phyloP scores from a whole-genome alignment of 306 rosid species.

The Castanopsis chinensis region DNA sequence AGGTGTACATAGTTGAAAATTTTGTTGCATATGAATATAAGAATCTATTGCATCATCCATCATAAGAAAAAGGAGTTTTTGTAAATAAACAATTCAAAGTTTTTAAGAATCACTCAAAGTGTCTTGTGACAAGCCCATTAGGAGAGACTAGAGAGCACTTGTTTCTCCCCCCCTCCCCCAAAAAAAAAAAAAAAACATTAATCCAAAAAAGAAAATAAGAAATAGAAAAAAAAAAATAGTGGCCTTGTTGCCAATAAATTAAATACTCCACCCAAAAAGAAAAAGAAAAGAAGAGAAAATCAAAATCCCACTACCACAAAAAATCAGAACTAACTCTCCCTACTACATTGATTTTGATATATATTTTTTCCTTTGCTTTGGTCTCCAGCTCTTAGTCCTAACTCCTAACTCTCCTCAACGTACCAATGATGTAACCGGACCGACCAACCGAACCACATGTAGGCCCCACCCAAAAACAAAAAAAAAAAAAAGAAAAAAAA shows the following conservation, averaged over 20 bases:
- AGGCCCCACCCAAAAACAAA: conserved; percentile 12
- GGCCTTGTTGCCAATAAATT: background rate
- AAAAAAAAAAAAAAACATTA: background rate
- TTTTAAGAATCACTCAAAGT: background rate
- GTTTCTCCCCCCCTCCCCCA: too few species aligned
- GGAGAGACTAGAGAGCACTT: too few species aligned
- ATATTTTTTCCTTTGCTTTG: too few species aligned
- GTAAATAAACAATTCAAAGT: background rate
- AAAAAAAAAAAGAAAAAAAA: background rate
- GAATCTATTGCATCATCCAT: background rate
- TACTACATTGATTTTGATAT: too few species aligned
- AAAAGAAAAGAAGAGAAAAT: conserved; percentile 5
- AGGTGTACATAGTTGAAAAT: background rate
- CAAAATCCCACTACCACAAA: background rate
- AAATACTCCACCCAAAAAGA: background rate
- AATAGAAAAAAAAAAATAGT: background rate
- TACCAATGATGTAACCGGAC: conserved; percentile 22
- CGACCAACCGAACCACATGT: conserved; percentile 40
- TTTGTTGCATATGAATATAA: background rate
- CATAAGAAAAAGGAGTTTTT: background rate
- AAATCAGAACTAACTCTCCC: too few species aligned
- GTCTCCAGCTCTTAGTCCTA: too few species aligned
- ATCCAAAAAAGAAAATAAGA: background rate
- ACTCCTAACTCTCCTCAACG: background rate
- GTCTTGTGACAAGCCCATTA: background rate